These are phyloP conservation scores for Neurospora tetrasperma DNA, from an alignment of 495 filamentous ascomycete genomes.

Conservation along the genomic window DNA sequence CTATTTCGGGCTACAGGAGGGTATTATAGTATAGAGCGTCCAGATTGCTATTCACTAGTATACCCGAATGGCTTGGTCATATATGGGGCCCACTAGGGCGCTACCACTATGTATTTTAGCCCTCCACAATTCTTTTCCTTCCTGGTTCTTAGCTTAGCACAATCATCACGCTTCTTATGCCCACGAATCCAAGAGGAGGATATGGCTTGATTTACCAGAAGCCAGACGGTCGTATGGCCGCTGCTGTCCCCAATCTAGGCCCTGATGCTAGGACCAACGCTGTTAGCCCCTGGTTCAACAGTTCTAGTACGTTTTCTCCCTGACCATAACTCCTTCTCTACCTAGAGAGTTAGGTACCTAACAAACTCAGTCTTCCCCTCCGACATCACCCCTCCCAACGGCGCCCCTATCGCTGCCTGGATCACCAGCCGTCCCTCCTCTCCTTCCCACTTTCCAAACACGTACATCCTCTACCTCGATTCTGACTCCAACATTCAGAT, in stretches of 20 bases:
- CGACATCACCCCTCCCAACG: not conserved
- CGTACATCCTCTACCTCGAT: not conserved
- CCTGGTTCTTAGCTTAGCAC: too few relatives aligned
- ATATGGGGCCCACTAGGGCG: too few relatives aligned
- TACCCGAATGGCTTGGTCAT: too few relatives aligned
- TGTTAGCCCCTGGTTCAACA: not conserved
- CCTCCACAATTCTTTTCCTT: too few relatives aligned
- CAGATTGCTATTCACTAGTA: too few relatives aligned
- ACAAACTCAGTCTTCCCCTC: not conserved
- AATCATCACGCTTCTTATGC: too few relatives aligned
- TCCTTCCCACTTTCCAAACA: not conserved
- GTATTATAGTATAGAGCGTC: too few relatives aligned
- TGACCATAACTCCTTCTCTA: not conserved
- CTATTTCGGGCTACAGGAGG: too few relatives aligned
- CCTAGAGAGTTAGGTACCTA: too few relatives aligned
- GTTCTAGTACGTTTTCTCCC: not conserved
- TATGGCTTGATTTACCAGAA: not conserved
- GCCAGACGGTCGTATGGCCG: not conserved
- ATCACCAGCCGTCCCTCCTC: not conserved
- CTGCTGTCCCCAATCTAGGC: not conserved
- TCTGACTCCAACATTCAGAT: not conserved
- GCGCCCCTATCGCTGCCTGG: not conserved
- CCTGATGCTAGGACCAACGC: not conserved
- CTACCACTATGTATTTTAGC: too few relatives aligned
- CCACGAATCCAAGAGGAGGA: too few relatives aligned